phyloP scores from a whole-genome alignment of 371 early-diverging fungal genomes.

The Mortierella sp. region DNA sequence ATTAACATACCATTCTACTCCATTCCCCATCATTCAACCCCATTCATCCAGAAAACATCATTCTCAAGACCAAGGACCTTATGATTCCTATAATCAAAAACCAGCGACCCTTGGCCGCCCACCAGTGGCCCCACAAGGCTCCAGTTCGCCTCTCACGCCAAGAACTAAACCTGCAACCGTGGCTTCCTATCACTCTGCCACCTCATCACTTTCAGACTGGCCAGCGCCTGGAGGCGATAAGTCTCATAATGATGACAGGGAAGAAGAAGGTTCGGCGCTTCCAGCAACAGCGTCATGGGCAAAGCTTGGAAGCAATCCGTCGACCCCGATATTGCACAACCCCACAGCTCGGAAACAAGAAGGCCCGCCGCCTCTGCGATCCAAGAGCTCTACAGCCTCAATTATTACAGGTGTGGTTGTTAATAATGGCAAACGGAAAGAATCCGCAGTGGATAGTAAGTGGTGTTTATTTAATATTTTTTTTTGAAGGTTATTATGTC shows the following conservation, averaged over 20 bases:
- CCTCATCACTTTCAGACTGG: constrained; percentile 56
- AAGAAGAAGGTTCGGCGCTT: constrained; percentile 62
- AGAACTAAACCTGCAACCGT: constrained; percentile 55
- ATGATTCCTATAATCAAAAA: constrained; percentile 40
- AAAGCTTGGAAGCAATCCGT: constrained; percentile 63
- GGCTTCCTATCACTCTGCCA: constrained; percentile 47
- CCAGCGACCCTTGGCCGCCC: constrained; percentile 26
- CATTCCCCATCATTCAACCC: not conserved
- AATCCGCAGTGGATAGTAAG: constrained; percentile 29
- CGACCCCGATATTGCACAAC: constrained; percentile 62
- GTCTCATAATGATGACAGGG: constrained; percentile 14
- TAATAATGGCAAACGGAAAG: constrained; percentile 45
- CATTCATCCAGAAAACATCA: constrained; percentile 63
- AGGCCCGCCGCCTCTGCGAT: constrained; percentile 34
- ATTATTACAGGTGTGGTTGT: constrained; percentile 60
- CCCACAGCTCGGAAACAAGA: constrained; percentile 18
- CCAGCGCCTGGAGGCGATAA: constrained; percentile 57
- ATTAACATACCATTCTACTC: not conserved
- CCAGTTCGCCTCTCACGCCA: constrained; percentile 30
- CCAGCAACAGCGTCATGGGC: constrained; percentile 79
- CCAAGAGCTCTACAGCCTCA: constrained; percentile 60
- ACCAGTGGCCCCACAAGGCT: constrained; percentile 21
- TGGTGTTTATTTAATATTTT: not conserved
- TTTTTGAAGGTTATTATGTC: no score
- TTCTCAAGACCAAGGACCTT: constrained; percentile 64